Evolutionary conservation across 208 protist species (phyloP), one percentile per base, ranked within the genome.

Genomic region (Leishmania aethiopica): DNA sequence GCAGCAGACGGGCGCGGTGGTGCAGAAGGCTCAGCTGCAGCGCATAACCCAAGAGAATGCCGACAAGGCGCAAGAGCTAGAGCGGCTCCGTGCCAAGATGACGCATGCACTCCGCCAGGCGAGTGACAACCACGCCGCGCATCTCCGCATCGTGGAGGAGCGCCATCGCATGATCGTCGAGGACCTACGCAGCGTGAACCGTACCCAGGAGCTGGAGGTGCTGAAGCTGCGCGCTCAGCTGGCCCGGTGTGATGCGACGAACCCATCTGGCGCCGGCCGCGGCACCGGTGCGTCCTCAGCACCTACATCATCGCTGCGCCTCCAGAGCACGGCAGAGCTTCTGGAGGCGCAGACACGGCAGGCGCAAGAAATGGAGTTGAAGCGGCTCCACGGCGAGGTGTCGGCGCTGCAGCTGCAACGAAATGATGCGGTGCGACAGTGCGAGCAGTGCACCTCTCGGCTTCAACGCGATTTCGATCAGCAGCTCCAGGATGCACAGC

Each of bases 91-190:
- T 11, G 79, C 76, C 25, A 85, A 89, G 73, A 96, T 97, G 94
- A 75, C 93, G 0, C 86, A 86, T 78, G 89, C 92, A 69, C 89
- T 97, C 62, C 88, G 91, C 8, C 90, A 93, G 84, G 79, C 92
- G 13, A 82, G 87, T 37, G 91, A 95, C 73, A 97, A 94, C 76
- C 94, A 97, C 83, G 87, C 87, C n/a, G 83, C 90, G 3, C 94
- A 97, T 82, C 85, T 97, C 17, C 89, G 90, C 66, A 75, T 95
- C 42, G 91, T 97, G 32, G 92, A 95, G 85, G 94, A 97, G 85
- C 90, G 90, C 22, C 94, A 97, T 60, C 82, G 84, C n/a, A 83
- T 88, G 60, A 83, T 84, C 15, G 74, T 97, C 19, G 94, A 95
- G 75, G 87, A 88, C 75, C 80, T 96, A 55, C 90, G 91, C 28